Conservation (phyloP, 1,284 basidiomycete species). For the Ganoderma resinaceum region DNA sequence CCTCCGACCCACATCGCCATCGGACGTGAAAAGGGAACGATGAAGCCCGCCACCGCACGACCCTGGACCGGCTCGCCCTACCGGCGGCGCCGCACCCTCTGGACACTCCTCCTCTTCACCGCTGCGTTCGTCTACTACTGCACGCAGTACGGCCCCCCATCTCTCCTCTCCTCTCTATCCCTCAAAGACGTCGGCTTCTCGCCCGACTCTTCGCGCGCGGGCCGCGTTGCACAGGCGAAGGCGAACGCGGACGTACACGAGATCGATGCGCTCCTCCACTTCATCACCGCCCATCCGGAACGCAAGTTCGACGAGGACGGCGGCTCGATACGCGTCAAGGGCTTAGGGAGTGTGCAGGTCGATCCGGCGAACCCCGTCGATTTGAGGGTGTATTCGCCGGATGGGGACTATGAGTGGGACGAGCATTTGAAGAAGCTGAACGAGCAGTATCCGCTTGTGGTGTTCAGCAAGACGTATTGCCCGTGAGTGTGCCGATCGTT, state of each 20-base stretch:
- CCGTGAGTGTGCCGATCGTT: conserved; percentile 47
- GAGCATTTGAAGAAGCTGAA: conserved; percentile 52
- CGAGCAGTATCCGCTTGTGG: conserved; percentile 67
- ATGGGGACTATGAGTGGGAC: conserved; percentile 54
- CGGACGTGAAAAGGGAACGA: background rate
- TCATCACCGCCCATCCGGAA: conserved; percentile 59
- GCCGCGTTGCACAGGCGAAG: conserved; percentile 38
- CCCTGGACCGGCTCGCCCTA: conserved; percentile 39
- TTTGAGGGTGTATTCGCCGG: conserved; percentile 57
- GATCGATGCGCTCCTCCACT: conserved; percentile 70
- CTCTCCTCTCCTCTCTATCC: conserved; percentile 30
- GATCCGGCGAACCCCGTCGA: conserved; percentile 54
- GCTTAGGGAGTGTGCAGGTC: conserved; percentile 36
- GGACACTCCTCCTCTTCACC: conserved; percentile 39
- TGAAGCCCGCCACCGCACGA: conserved; percentile 12
- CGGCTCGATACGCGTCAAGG: conserved; percentile 41
- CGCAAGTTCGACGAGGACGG: conserved; percentile 49
- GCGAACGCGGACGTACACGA: conserved; percentile 45
- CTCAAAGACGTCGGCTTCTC: conserved; percentile 39
- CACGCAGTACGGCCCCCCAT: conserved; percentile 31
- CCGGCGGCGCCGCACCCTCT: conserved; percentile 54
- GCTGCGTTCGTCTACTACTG: conserved; percentile 41
- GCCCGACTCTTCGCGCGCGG: conserved; percentile 36
- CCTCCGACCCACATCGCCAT: background rate
- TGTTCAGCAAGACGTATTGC: conserved; percentile 88